Evolutionary conservation across 1,139 yeast genomes (phyloP).

Genomic region (Candida sp.): DNA sequence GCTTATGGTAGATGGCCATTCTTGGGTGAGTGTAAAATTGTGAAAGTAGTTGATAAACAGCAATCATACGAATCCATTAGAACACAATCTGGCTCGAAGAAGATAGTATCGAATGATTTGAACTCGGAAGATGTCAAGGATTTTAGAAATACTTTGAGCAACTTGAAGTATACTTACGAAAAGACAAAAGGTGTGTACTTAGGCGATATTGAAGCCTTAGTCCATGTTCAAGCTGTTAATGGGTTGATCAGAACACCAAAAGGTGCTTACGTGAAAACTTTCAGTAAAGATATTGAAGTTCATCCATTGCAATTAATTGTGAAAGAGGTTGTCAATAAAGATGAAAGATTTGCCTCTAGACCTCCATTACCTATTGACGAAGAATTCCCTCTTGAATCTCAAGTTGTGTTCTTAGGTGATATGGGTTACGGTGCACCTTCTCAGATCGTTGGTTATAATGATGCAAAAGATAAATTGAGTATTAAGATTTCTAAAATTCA

Average conservation of each 20-base stretch:
- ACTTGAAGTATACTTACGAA: slow-evolving; percentile 9
- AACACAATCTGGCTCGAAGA: slow-evolving; percentile 24
- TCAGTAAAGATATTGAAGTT: slow-evolving; percentile 46
- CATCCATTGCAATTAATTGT: slow-evolving; percentile 81
- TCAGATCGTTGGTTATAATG: slow-evolving; percentile 60
- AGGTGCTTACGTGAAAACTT: slow-evolving; percentile 80
- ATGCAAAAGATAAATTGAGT: slow-evolving; percentile 49
- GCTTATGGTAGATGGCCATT: slow-evolving; percentile 90
- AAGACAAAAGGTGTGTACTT: slow-evolving; percentile 58
- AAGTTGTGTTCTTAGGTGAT: slow-evolving; percentile 82
- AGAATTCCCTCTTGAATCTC: slow-evolving; percentile 75
- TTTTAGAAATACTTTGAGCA: slow-evolving; percentile 27
- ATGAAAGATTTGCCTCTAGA: slow-evolving; percentile 68
- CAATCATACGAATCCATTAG: slow-evolving; percentile 41
- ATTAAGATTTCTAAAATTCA: slow-evolving; percentile 50
- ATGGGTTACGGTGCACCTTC: slow-evolving; percentile 90
- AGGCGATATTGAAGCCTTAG: slow-evolving; percentile 54
- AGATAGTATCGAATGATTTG: slow-evolving; percentile 38
- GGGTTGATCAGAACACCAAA: slow-evolving; percentile 68
- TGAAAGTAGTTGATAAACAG: slow-evolving; percentile 57
- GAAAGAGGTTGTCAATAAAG: slow-evolving; percentile 69
- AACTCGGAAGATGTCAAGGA: slow-evolving; percentile 36
- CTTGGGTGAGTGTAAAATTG: slow-evolving; percentile 74
- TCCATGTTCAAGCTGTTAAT: slow-evolving; percentile 69
- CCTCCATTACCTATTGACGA: slow-evolving; percentile 75